Evolutionary conservation across 768 basidiomycete species (phyloP), one percentile per base, ranked within the genome.

Genomic region (Sporobolomyces phaffii): DNA sequence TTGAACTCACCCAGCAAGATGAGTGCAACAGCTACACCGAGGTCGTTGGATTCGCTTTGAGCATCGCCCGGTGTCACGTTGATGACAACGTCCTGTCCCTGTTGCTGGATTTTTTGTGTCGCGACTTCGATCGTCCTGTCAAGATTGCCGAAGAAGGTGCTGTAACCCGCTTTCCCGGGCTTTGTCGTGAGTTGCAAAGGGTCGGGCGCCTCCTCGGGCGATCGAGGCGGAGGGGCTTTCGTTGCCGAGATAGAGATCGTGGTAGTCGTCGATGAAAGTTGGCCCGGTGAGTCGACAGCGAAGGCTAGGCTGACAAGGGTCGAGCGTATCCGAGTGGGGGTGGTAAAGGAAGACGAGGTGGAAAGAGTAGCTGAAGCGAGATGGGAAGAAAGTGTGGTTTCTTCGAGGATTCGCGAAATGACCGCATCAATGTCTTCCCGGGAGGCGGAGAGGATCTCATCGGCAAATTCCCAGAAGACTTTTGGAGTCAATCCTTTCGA

Each of bases 401-500:
- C 38, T n/a, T 38, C 52, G 20, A 65, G 40, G 31, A 62, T 65
- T 11, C 51, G 45, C n/a, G 41, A 38, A 33, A 87, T 81, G 8
- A 86, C 50, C 6, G 73, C 74, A 4, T 82, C 80, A 5, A 93
- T 80, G 2, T 82, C 80, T 0, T 80, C 76, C 28, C 87, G 81
- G 10, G 76, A 73, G 1, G 82, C 76, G 0, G 72, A 36, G 20
- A 91, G 77, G 9, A 94, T 78, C 11, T 70, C 73, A 3, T 78
- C 74, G 33, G 79, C 79, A 72, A 90, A 76, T 31, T 64, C 69
- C 88, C 91, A 93, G 76, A 88, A 94, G 18, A 86, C 58, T 3
- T 75, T 69, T 0, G 92, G 87, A 1, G 85, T 89, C 60, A 94
- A 78, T 6, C 90, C 90, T 56, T 38, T 36, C 65, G 53, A 58